These are phyloP conservation scores for Panicum virgatum DNA, from an alignment of 202 grass and related monocot species.

Conservation along the genomic window DNA sequence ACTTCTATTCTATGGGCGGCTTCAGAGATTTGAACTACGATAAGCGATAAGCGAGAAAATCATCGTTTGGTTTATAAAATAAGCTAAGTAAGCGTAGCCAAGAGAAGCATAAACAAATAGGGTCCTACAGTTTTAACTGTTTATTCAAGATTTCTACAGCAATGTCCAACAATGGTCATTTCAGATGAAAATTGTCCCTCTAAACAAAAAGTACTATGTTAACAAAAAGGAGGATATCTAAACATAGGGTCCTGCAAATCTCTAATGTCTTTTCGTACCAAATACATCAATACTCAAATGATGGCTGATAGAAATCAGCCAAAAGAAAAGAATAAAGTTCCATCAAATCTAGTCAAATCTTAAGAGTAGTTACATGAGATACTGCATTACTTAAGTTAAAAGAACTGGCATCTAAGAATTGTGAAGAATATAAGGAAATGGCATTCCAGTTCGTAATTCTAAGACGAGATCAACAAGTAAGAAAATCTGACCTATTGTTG, in stretches of 20 bases:
- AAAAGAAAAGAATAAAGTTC: not conserved
- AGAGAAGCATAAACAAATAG: no score
- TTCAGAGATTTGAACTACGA: no score
- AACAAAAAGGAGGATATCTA: not conserved
- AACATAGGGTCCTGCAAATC: not conserved
- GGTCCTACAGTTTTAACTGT: no score
- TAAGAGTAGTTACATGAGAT: not conserved
- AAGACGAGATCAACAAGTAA: not conserved
- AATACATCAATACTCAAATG: not conserved
- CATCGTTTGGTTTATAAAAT: no score
- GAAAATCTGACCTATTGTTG: conserved; percentile 56
- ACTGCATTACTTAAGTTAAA: not conserved
- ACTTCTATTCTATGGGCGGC: no score
- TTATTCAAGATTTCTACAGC: not conserved
- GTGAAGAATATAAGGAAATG: not conserved
- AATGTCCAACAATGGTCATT: not conserved
- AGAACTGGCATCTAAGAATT: not conserved
- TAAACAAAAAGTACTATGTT: not conserved
- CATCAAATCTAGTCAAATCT: not conserved
- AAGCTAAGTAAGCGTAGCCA: no score
- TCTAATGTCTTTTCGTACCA: not conserved
- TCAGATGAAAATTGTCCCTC: not conserved
- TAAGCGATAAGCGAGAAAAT: no score
- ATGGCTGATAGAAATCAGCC: not conserved
- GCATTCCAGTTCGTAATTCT: not conserved